Evolutionary conservation across 83 land plant genomes (phyloP), one percentile per base, ranked within the genome.

Genomic region (Picea mariana): DNA sequence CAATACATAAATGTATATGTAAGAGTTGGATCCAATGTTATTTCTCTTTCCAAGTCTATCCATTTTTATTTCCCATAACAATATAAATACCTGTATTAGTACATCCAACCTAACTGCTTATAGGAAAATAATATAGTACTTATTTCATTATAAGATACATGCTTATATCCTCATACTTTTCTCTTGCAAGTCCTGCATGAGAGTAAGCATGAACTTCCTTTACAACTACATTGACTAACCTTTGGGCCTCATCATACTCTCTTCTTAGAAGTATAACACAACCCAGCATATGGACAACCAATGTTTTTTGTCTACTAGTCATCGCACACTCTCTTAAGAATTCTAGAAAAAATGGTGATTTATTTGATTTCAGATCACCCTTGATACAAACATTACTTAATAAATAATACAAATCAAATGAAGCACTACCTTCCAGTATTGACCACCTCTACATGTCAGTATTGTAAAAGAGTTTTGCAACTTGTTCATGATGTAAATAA

Each of bases 21-120:
- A 67, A 95, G 88, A 15, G 99, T 96, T 20, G 99, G 99, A 73
- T 96, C 99, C 76, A 93, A 80, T 55, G 91, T 93, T 23, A 94
- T 95, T 79, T 96, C 96, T 80, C 88, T 96, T 72, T 90, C 91
- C 82, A 96, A 90, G 67, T 96, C 98, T 78, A 84, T 85, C 88
- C 86, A 86, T 83, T 82, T 91, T 71, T 86, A 81, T 63, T 92
- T 92, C 58, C 90, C 91, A 49, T 94, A 94, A 84, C 90, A 83
- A 80, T 90, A 96, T 26, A 96, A 77, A 47, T 98, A 89, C 82
- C 99, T 91, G 80, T 96, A 98, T 80, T 90, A 98, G 82, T 89
- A 93, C 98, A 97, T 97, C 99, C 99, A 97, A 11, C 99, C 99
- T 75, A 85, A 87, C 23, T 94, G 92, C 21, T 81, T 80, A 66